Base-by-base conservation (phyloP, 345 rosid species). In the Turnera subulata region DNA sequence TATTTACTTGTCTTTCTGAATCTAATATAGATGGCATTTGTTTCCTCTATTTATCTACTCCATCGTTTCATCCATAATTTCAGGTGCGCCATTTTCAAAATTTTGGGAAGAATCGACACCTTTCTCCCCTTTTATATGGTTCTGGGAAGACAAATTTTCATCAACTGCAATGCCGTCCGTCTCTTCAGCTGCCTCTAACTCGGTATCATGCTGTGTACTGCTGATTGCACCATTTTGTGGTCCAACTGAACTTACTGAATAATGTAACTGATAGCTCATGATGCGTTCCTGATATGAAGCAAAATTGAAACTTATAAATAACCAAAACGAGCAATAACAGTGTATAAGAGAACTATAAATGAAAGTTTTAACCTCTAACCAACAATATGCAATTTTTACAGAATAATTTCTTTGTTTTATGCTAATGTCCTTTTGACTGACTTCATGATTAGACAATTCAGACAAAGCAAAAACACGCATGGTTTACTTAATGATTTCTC, bases 241-340 rank as follows among this genome's bases (percentile, higher is more conserved):
- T 21, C 57, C 70, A 14, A 67, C 63, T 46, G 59, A 21, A 59
- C 78, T 72, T 53, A 72, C 78, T 0, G 81, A 43, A 58, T 79
- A 73, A 19, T 80, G 63, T 65, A 63, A 60, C 73, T 77, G 80
- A 58, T 73, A 76, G 66, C 69, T 68, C 59, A 68, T 63, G 46
- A 70, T 54, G 26, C 73, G 76, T 58, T 73, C 88, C 95, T 80
- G 82, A 32, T 19, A 63, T 33, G 4, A 46, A 26, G 32, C 56
- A 6, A 42, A 21, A 49, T 2, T 2, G 2, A n/a, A 49, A 13
- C 17, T 15, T 21, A 19, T 11, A 20, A 14, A 12, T 19, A 9
- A 11, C 24, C 14, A 21, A 22, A 23, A 12, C 6, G 9, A 11
- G 17, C 33, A 49, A 49, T 12, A 6, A 11, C 12, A 46, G 18